A percentile compares a stretch with the other conserved stretches of the same genome.
Conservation (phyloP, 441 rosid species). For the Omphalea diandra region DNA sequence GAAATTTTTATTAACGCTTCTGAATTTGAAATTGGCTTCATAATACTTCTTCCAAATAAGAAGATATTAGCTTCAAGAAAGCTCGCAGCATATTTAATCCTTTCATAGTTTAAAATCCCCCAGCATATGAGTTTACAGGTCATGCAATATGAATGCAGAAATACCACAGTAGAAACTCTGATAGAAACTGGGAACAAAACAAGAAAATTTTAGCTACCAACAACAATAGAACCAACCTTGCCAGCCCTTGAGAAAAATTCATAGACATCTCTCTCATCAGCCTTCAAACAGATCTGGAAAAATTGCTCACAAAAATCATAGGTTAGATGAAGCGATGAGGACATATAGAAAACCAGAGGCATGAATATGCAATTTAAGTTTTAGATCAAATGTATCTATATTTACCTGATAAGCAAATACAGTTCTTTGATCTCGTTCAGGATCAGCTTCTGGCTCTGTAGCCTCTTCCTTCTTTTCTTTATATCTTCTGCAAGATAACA, state of each 20-base stretch:
- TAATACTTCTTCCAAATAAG: background rate
- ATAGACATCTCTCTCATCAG: slow-evolving; percentile 90
- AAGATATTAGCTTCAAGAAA: background rate
- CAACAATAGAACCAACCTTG: slow-evolving; percentile 54
- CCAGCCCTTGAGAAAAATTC: slow-evolving; percentile 98
- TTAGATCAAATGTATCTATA: background rate
- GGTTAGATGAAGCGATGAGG: background rate
- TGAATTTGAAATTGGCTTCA: background rate
- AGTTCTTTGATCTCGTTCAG: slow-evolving; percentile 99
- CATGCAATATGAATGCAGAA: background rate
- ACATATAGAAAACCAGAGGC: background rate
- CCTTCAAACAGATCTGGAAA: slow-evolving; percentile 84
- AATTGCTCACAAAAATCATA: slow-evolving; percentile 14
- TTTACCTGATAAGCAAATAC: slow-evolving; percentile 97
- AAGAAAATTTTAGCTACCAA: slow-evolving; percentile 7
- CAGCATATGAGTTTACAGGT: background rate
- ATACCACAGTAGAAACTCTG: background rate
- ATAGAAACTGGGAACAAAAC: background rate
- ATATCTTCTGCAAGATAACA: slow-evolving; percentile 56
- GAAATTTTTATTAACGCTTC: background rate
- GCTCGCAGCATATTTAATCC: background rate
- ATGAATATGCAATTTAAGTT: background rate
- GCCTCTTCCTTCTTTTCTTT: slow-evolving; percentile 87
- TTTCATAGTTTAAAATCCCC: background rate
- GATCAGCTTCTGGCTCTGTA: slow-evolving; percentile 88